Conservation (phyloP, 768 basidiomycete genomes). For the Inosperma sp. region DNA sequence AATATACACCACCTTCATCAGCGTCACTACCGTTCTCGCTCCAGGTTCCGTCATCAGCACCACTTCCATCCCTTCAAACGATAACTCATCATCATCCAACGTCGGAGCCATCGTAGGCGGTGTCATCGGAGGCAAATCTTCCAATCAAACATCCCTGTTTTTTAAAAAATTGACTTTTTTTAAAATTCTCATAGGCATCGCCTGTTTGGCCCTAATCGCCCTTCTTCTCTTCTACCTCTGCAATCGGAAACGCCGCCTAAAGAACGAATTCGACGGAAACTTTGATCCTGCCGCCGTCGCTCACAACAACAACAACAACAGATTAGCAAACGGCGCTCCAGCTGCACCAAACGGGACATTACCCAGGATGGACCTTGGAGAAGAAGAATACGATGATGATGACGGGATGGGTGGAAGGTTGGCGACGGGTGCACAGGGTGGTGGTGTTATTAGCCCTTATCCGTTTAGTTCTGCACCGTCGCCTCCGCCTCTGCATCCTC, state of each 20-base stretch:
- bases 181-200: slow-evolving; percentile 14
- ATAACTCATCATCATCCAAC: slow-evolving; percentile 7
- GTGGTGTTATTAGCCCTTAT: slow-evolving; percentile 25
- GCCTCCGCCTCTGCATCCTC: neutral
- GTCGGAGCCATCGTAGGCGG: slow-evolving; percentile 25
- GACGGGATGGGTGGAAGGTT: slow-evolving; percentile 28
- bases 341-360: neutral
- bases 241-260: slow-evolving; percentile 17
- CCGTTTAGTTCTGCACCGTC: slow-evolving; percentile 14
- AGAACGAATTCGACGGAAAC: slow-evolving; percentile 28
- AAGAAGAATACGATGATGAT: slow-evolving; percentile 10
- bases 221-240: slow-evolving; percentile 17
- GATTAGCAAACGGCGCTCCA: neutral
- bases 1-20: slow-evolving; percentile 17
- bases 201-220: slow-evolving; percentile 13
- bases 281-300: slow-evolving; percentile 25
- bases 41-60: slow-evolving; percentile 8
- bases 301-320: slow-evolving; percentile 13
- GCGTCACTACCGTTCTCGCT: slow-evolving; percentile 11
- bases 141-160: neutral
- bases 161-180: neutral
- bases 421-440: slow-evolving; percentile 17
- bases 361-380: neutral
- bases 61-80: neutral
- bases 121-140: slow-evolving; percentile 24